Conservation (phyloP, 1,284 basidiomycete genomes). For the Cutaneotrichosporon mucoides region DNA sequence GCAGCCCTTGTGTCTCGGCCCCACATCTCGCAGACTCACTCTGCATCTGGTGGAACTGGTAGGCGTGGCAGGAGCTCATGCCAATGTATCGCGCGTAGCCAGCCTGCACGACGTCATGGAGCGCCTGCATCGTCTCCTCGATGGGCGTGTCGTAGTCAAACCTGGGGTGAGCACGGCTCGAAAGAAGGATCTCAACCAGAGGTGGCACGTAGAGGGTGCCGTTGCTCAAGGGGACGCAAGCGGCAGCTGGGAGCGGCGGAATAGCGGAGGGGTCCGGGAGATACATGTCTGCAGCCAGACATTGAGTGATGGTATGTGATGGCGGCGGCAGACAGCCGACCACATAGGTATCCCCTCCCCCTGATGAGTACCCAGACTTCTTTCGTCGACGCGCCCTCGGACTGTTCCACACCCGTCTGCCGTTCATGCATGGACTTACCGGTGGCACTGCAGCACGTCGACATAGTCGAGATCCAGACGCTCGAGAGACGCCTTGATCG, state of each 20-base stretch:
- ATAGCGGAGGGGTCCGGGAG: too few relatives aligned
- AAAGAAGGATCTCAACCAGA: too few relatives aligned
- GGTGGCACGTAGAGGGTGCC: too few relatives aligned
- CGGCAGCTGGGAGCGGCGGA: not conserved
- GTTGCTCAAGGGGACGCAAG: not conserved
- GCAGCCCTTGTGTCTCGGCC: too few relatives aligned
- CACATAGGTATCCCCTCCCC: too few relatives aligned
- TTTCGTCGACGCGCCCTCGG: too few relatives aligned
- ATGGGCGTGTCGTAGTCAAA: conserved; percentile 61
- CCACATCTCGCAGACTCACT: conserved; percentile 23
- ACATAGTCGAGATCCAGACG: conserved; percentile 67
- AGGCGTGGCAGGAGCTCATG: conserved; percentile 54
- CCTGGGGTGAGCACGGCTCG: conserved; percentile 6
- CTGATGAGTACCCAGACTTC: too few relatives aligned
- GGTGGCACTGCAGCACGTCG: conserved; percentile 59
- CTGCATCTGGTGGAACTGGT: conserved; percentile 50
- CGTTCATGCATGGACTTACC: conserved; percentile 24
- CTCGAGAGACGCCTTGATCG: conserved; percentile 61
- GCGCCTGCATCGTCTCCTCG: conserved; percentile 63
- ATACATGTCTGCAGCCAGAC: too few relatives aligned
- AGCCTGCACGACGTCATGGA: conserved; percentile 63
- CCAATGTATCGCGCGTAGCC: conserved; percentile 66
- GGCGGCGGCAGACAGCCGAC: too few relatives aligned
- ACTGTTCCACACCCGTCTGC: too few relatives aligned
- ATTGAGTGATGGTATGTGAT: too few relatives aligned